Evolutionary conservation across 1,139 yeast species (phyloP).

Genomic region (Waltiozyma sp.): DNA sequence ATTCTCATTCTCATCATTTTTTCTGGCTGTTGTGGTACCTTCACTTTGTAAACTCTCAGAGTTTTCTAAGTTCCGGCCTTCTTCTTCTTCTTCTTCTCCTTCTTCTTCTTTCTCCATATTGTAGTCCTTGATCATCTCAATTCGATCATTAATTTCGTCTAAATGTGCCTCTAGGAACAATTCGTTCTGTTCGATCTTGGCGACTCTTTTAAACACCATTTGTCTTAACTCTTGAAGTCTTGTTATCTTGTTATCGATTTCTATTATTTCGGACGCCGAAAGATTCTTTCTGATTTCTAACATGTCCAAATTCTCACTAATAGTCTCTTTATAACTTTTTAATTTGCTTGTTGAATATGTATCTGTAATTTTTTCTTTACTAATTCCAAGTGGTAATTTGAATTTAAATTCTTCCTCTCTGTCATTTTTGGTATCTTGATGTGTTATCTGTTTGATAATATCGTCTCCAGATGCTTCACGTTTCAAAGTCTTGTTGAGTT

Average conservation of each 20-base stretch:
- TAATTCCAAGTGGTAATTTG: conserved; percentile 26
- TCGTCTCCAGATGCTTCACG: conserved; percentile 11
- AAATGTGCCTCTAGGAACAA: conserved; percentile 37
- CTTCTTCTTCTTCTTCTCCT: conserved; percentile 7
- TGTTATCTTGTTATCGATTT: conserved; percentile 45
- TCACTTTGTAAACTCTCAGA: background rate
- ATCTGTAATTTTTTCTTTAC: conserved; percentile 27
- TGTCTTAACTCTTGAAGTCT: conserved; percentile 38
- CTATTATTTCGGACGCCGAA: conserved; percentile 51
- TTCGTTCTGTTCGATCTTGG: conserved; percentile 49
- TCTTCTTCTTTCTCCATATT: conserved; percentile 19
- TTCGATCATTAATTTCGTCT: conserved; percentile 30
- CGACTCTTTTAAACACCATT: conserved; percentile 44
- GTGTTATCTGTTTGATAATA: conserved; percentile 8
- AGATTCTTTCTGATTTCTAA: conserved; percentile 53
- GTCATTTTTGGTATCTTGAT: conserved; percentile 11
- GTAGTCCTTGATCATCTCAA: conserved; percentile 24
- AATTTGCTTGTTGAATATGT: conserved; percentile 30
- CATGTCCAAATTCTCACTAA: conserved; percentile 38
- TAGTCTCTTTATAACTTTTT: conserved; percentile 25
- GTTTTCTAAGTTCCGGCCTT: background rate
- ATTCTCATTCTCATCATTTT: conserved; percentile 3
- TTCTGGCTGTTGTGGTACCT: too few species aligned
- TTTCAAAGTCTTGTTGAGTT: conserved; percentile 11
- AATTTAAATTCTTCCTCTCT: conserved; percentile 14